Conservation (phyloP, 31 red algal species). For the Odonthalia washingtoniensis region DNA sequence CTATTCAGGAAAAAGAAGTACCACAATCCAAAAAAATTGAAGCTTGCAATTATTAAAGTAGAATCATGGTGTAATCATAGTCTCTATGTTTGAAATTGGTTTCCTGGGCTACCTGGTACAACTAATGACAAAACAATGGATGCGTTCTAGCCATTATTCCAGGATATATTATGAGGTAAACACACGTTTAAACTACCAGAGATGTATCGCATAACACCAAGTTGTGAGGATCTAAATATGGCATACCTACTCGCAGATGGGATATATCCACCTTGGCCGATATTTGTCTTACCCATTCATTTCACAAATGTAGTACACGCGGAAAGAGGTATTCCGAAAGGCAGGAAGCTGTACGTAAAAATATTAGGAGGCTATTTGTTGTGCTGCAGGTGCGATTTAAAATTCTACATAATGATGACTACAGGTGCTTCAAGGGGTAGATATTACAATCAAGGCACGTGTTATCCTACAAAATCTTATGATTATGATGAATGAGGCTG, state of each 20-base stretch:
- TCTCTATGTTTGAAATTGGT: not conserved
- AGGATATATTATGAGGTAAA: not conserved
- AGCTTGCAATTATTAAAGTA: not conserved
- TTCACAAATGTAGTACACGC: not conserved
- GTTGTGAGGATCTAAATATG: not conserved
- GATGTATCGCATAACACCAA: not conserved
- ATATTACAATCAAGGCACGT: not conserved
- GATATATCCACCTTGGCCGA: too few relatives aligned
- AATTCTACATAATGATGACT: not conserved
- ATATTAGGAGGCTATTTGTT: slow-evolving; percentile 1
- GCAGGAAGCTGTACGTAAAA: too few relatives aligned
- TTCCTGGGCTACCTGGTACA: not conserved
- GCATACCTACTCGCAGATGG: slow-evolving; percentile 51
- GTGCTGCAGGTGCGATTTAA: not conserved
- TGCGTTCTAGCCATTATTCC: not conserved
- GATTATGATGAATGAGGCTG: slow-evolving; percentile 11
- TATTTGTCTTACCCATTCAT: slow-evolving; percentile 44
- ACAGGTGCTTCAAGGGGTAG: not conserved
- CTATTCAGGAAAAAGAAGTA: not conserved
- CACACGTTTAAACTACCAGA: not conserved
- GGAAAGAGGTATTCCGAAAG: slow-evolving; percentile 6
- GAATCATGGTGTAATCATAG: not conserved
- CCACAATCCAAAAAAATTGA: not conserved
- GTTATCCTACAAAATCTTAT: slow-evolving; percentile 1
- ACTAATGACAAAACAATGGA: not conserved